Evolutionary conservation across 192 early-diverging fungal species (phyloP).

Genomic region (Coemansia sp.): DNA sequence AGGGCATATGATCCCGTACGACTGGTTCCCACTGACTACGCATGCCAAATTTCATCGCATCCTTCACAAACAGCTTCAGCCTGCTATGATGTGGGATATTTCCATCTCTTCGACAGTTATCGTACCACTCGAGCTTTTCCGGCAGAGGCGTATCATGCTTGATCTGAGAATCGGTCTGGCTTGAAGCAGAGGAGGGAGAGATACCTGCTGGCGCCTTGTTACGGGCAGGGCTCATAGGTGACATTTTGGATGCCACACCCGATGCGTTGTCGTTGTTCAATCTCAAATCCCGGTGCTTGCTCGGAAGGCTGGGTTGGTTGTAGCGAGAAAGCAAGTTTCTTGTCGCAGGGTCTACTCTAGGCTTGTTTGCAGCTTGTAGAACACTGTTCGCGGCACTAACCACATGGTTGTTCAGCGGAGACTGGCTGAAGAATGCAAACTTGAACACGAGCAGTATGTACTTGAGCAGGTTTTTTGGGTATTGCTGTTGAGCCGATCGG

Average conservation of each 20-base stretch:
- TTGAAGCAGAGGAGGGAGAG: too few species aligned
- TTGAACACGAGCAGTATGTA: slow-evolving; percentile 20
- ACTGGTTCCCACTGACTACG: slow-evolving; percentile 27
- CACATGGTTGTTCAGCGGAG: neutral
- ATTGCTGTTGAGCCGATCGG: neutral
- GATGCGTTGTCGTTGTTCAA: neutral
- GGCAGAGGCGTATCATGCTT: slow-evolving; percentile 5
- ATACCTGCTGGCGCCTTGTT: neutral
- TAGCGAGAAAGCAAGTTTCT: slow-evolving; percentile 9
- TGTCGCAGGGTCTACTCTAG: slow-evolving; percentile 16
- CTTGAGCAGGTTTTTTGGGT: neutral
- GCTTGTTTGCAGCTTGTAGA: neutral
- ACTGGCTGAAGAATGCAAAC: slow-evolving; percentile 9
- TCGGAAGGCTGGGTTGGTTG: neutral
- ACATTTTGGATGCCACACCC: neutral
- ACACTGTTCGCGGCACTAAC: slow-evolving; percentile 10
- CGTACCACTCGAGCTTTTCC: slow-evolving; percentile 30
- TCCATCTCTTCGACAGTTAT: slow-evolving; percentile 2
- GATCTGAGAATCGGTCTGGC: neutral
- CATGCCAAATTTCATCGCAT: slow-evolving; percentile 12
- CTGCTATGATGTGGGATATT: slow-evolving; percentile 12
- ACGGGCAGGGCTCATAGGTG: neutral
- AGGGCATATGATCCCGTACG: slow-evolving; percentile 28
- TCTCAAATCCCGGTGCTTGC: neutral
- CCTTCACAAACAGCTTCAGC: slow-evolving; percentile 13